Conservation (phyloP, 495 filamentous ascomycete genomes). For the Hypoxylon subgilvum region DNA sequence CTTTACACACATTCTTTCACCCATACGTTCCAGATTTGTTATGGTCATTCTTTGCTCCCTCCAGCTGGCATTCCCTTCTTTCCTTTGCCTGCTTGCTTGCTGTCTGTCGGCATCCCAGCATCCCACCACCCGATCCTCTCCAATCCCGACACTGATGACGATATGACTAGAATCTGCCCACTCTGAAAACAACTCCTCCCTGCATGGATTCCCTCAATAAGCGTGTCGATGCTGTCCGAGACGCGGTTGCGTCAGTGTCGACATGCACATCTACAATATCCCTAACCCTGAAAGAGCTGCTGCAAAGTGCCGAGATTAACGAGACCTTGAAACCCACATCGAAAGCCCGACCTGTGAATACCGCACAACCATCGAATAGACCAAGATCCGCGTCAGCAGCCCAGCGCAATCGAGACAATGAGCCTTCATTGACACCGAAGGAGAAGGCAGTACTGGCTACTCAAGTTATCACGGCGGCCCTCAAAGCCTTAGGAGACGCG, state of each 20-base stretch:
- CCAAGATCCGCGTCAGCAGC: constrained; percentile 29
- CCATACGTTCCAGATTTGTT: constrained; percentile 17
- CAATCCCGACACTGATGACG: constrained; percentile 23
- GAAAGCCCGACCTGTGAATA: constrained; percentile 49
- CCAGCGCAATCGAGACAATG: constrained; percentile 32
- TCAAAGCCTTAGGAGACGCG: constrained; percentile 76
- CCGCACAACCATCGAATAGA: constrained; percentile 24
- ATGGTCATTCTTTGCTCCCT: constrained; percentile 37
- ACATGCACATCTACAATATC: constrained; percentile 60
- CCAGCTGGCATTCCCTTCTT: constrained; percentile 5
- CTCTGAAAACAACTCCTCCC: constrained; percentile 19
- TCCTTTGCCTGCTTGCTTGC: not conserved
- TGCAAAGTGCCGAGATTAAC: constrained; percentile 46
- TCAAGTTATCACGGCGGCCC: constrained; percentile 75
- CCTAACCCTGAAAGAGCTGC: constrained; percentile 56
- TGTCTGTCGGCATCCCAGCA: too few species aligned
- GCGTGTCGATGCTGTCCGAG: constrained; percentile 57
- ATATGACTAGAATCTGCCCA: constrained; percentile 32
- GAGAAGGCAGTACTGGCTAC: constrained; percentile 77
- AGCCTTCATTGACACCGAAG: constrained; percentile 56
- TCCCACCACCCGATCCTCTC: too few species aligned
- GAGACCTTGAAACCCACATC: constrained; percentile 37
- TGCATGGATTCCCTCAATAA: constrained; percentile 54
- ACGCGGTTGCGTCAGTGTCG: constrained; percentile 55
- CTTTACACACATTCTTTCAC: constrained; percentile 21